phyloP scores from a whole-genome alignment of 2,329 filamentous ascomycete genomes.

The Catunica adiposa region DNA sequence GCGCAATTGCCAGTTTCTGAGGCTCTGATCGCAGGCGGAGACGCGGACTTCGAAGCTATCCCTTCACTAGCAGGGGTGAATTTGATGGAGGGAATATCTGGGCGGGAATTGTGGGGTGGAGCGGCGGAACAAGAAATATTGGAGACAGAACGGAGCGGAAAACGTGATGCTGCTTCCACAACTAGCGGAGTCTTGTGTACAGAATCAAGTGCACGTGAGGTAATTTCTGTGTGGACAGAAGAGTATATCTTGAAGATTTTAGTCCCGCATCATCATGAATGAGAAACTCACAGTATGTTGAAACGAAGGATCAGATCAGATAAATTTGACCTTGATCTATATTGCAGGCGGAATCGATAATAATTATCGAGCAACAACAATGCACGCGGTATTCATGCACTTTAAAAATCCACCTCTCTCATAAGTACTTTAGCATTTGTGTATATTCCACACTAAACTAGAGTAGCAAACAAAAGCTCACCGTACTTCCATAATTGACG shows the following conservation, averaged over 20 bases:
- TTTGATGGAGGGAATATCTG: not conserved
- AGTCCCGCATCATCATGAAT: not conserved
- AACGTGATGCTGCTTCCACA: not conserved
- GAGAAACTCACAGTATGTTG: not conserved
- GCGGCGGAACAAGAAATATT: not conserved
- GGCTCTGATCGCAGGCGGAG: not conserved
- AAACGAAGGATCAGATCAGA: not conserved
- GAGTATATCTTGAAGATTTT: not conserved
- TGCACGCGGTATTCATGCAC: too few species aligned
- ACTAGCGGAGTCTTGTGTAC: too few species aligned
- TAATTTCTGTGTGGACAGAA: not conserved
- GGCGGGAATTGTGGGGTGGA: not conserved
- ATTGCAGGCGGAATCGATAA: not conserved
- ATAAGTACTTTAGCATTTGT: too few species aligned
- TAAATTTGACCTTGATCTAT: not conserved
- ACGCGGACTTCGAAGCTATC: not conserved
- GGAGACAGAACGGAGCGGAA: not conserved
- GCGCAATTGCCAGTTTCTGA: not conserved
- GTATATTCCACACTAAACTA: too few species aligned
- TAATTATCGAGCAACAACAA: not conserved
- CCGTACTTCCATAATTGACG: too few species aligned
- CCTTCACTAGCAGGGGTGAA: not conserved
- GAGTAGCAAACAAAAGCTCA: too few species aligned
- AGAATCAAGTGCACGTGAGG: too few species aligned
- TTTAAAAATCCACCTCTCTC: too few species aligned